These are phyloP conservation scores for Claviceps digitariae DNA, from an alignment of 2,329 filamentous ascomycete species.

Conservation along the genomic window DNA sequence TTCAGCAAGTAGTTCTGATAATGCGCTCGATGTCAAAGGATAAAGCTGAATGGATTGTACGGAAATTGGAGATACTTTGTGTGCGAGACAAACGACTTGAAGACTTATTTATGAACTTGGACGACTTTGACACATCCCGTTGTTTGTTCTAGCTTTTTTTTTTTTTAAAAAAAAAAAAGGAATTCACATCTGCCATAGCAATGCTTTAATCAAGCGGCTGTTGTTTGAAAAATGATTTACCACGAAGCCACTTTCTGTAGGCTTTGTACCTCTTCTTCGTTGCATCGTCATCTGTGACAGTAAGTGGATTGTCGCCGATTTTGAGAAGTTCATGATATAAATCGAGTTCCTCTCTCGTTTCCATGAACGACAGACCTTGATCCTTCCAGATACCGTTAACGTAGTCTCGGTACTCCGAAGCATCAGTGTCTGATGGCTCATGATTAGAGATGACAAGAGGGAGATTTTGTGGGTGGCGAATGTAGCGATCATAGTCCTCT, in stretches of 20 bases:
- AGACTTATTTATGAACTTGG: not conserved
- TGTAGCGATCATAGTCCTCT: conserved; percentile 78
- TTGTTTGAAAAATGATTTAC: conserved; percentile 95
- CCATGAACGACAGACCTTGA: conserved; percentile 39
- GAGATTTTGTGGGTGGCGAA: conserved; percentile 77
- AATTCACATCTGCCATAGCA: not conserved
- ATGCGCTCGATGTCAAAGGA: not conserved
- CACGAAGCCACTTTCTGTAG: conserved; percentile 86
- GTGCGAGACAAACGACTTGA: not conserved
- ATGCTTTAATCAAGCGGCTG: conserved; percentile 43
- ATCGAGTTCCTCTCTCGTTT: conserved; percentile 28
- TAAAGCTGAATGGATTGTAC: not conserved
- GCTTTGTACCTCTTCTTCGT: conserved; percentile 94
- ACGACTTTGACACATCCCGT: not conserved
- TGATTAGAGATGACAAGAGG: conserved; percentile 67
- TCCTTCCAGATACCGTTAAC: conserved; percentile 54
- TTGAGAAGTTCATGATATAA: conserved; percentile 67
- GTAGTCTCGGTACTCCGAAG: conserved; percentile 67
- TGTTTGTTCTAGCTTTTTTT: not conserved
- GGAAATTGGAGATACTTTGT: not conserved
- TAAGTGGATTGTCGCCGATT: conserved; percentile 70
- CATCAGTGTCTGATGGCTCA: conserved; percentile 43
- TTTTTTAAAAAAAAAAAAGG: not conserved
- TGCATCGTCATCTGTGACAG: conserved; percentile 74
- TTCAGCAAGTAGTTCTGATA: not conserved